Evolutionary conservation across 495 filamentous ascomycete genomes (phyloP).

Genomic region (Hypoxylon fragiforme): DNA sequence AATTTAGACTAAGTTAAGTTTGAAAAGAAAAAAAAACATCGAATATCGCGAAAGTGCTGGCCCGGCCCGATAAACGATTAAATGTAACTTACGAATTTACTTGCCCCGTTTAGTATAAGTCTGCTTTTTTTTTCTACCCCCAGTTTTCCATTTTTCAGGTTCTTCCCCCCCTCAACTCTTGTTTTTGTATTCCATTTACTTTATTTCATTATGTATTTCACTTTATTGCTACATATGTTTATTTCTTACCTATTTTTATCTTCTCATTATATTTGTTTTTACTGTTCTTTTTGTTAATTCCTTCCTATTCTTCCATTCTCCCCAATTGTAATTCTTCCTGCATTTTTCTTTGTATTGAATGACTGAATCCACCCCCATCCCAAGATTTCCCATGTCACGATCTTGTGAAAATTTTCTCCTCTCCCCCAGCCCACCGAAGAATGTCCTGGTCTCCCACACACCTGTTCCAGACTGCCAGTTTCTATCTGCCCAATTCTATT

Average conservation of each 20-base stretch:
- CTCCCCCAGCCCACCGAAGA: slow-evolving; percentile 26
- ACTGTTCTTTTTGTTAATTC: not conserved
- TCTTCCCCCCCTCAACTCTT: not conserved
- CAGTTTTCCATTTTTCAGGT: slow-evolving; percentile 2
- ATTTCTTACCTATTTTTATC: slow-evolving; percentile 11
- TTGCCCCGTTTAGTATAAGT: slow-evolving; percentile 23
- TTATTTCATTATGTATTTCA: slow-evolving; percentile 1
- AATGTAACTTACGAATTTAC: slow-evolving; percentile 12
- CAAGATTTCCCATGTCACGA: slow-evolving; percentile 32
- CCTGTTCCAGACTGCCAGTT: no score
- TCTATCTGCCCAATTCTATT: slow-evolving; percentile 27
- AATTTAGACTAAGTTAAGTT: slow-evolving; percentile 25
- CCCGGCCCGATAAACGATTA: slow-evolving; percentile 26
- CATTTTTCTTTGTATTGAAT: slow-evolving; percentile 2
- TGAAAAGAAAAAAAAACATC: no score
- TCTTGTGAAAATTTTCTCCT: slow-evolving; percentile 32
- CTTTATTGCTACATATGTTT: slow-evolving; percentile 7
- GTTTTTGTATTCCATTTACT: not conserved
- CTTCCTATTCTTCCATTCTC: slow-evolving; percentile 5
- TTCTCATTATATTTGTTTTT: not conserved
- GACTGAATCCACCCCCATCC: slow-evolving; percentile 33
- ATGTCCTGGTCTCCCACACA: slow-evolving; percentile 23
- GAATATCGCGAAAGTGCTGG: slow-evolving; percentile 19
- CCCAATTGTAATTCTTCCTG: slow-evolving; percentile 16
- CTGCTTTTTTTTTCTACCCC: not conserved